phyloP scores from a whole-genome alignment of 495 filamentous ascomycete genomes.

The Trichoderma parareesei region DNA sequence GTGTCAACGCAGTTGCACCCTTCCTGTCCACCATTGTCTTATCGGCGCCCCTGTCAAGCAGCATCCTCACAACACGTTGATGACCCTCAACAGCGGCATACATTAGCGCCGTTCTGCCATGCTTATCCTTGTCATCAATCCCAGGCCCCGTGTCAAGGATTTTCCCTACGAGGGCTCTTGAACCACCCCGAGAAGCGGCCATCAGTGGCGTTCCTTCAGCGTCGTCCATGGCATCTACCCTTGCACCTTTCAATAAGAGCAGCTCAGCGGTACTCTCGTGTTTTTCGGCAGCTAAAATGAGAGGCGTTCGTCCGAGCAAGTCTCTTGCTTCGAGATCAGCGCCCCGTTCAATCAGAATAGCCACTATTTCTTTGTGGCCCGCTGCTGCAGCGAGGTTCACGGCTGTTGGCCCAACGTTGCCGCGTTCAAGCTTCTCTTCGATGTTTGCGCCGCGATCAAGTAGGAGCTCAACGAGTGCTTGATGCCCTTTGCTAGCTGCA shows the following conservation, averaged over 20 bases:
- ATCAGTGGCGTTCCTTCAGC: neutral
- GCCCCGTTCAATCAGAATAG: neutral
- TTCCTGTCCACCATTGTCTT: too few species aligned
- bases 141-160: neutral
- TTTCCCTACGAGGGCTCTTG: neutral
- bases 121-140: neutral
- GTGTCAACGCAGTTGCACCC: too few species aligned
- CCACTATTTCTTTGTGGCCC: neutral
- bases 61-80: too few species aligned
- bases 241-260: neutral
- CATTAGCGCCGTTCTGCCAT: neutral
- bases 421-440: neutral
- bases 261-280: neutral
- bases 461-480: neutral
- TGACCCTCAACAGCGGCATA: too few species aligned
- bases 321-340: neutral
- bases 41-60: too few species aligned
- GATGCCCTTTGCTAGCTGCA: neutral
- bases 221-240: neutral
- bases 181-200: neutral
- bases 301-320: neutral
- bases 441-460: neutral
- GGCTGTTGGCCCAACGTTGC: neutral
- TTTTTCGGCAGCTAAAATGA: neutral
- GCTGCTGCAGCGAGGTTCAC: neutral